Conservation (phyloP, 2,329 filamentous ascomycete genomes). For the Fusarium coicis region DNA sequence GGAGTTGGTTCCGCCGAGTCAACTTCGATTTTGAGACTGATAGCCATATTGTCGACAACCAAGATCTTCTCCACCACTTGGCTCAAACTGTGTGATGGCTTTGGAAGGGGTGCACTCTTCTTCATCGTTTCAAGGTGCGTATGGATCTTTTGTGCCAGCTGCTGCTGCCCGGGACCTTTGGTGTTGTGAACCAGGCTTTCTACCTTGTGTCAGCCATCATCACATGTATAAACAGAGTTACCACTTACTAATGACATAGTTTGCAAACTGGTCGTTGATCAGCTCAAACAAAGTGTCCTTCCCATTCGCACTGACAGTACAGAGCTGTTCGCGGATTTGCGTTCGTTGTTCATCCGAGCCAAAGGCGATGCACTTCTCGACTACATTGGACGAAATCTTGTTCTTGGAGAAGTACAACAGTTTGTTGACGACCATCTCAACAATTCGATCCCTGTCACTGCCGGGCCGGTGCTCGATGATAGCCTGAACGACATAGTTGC, state of each 20-base stretch:
- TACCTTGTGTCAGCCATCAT: slow-evolving; percentile 51
- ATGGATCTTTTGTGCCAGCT: slow-evolving; percentile 71
- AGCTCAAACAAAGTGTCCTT: slow-evolving; percentile 77
- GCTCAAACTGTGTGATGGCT: slow-evolving; percentile 47
- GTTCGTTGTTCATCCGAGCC: slow-evolving; percentile 76
- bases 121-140: slow-evolving; percentile 62
- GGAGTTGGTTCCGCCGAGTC: slow-evolving; percentile 71
- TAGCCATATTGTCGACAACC: slow-evolving; percentile 37
- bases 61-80: background rate
- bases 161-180: slow-evolving; percentile 64
- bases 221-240: background rate
- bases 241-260: slow-evolving; percentile 94
- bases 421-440: slow-evolving; percentile 76
- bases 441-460: slow-evolving; percentile 78
- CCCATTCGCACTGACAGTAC: slow-evolving; percentile 69
- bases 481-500: slow-evolving; percentile 97
- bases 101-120: slow-evolving; percentile 66
- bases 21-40: slow-evolving; percentile 56
- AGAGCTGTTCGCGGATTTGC: slow-evolving; percentile 73
- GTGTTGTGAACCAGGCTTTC: slow-evolving; percentile 80
- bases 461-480: slow-evolving; percentile 81
- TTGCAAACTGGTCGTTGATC: slow-evolving; percentile 92
- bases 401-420: slow-evolving; percentile 86
- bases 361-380: slow-evolving; percentile 87
- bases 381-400: slow-evolving; percentile 97